Percentiles rank a stretch among this genome's conserved stretches.
These are phyloP conservation scores for Emmonsiellopsis sp. DNA, from an alignment of 2,329 filamentous ascomycete genomes.

Conservation along the genomic window DNA sequence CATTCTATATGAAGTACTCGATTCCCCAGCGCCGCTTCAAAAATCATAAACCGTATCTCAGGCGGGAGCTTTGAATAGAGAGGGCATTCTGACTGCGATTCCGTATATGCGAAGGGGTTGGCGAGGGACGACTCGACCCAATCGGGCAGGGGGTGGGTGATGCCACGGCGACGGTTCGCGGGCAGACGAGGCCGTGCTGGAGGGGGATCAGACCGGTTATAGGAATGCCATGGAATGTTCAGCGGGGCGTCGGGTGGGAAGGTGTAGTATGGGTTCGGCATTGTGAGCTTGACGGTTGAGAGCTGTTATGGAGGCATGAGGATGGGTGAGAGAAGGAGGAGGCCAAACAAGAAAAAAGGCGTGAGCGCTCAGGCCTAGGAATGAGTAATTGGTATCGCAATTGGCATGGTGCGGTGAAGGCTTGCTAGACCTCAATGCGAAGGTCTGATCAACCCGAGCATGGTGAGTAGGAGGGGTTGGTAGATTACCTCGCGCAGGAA, in stretches of 20 bases:
- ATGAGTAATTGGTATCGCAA: background rate
- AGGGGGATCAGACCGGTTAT: constrained; percentile 1
- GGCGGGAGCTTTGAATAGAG: background rate
- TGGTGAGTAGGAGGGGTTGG: no score
- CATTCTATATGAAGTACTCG: background rate
- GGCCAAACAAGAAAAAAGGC: no score
- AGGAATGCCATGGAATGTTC: background rate
- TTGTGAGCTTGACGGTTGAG: background rate
- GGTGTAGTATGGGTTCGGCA: constrained; percentile 1
- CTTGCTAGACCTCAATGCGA: background rate
- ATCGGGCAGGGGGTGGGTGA: background rate
- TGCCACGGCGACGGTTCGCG: background rate
- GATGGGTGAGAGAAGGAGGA: no score
- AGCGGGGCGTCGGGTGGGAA: background rate
- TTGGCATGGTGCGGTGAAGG: background rate
- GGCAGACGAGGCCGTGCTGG: background rate
- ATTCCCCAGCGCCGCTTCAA: background rate
- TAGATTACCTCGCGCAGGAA: no score
- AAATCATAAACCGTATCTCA: constrained; percentile 1
- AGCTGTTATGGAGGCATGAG: no score
- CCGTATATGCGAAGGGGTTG: background rate
- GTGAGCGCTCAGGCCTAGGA: no score
- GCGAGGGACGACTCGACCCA: background rate
- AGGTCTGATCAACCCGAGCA: background rate
- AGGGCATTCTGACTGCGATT: background rate